Percentiles rank a stretch among this genome's conserved stretches.
Evolutionary conservation across 345 rosid genomes (phyloP).

Genomic region (Psidium guajava): DNA sequence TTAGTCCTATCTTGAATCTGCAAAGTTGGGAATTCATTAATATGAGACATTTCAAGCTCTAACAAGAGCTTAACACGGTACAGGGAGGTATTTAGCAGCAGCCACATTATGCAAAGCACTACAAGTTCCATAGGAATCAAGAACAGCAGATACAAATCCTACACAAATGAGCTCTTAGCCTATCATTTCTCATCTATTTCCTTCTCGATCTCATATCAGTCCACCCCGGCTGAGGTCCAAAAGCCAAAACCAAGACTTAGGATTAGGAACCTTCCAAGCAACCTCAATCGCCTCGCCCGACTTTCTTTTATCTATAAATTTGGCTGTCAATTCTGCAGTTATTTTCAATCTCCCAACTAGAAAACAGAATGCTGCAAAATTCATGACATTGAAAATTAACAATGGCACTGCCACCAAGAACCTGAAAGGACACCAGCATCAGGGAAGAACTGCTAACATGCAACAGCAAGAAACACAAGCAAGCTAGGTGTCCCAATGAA

Average conservation of each 20-base stretch:
- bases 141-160: neutral
- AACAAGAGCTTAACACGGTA: neutral
- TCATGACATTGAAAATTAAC: neutral
- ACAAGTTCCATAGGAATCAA: neutral
- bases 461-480: neutral
- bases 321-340: neutral
- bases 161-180: neutral
- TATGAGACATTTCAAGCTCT: neutral
- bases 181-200: neutral
- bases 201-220: neutral
- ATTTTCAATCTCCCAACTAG: neutral
- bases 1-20: neutral
- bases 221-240: neutral
- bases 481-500: neutral
- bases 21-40: neutral
- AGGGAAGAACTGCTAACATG: neutral
- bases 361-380: neutral
- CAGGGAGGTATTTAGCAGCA: neutral
- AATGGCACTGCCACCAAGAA: neutral
- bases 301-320: neutral
- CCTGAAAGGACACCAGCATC: neutral
- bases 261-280: neutral
- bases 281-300: neutral
- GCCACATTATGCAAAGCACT: neutral
- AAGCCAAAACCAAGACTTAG: no score